Evolutionary conservation across 2,329 filamentous ascomycete species (phyloP).

Genomic region (Colletotrichum noveboracense): DNA sequence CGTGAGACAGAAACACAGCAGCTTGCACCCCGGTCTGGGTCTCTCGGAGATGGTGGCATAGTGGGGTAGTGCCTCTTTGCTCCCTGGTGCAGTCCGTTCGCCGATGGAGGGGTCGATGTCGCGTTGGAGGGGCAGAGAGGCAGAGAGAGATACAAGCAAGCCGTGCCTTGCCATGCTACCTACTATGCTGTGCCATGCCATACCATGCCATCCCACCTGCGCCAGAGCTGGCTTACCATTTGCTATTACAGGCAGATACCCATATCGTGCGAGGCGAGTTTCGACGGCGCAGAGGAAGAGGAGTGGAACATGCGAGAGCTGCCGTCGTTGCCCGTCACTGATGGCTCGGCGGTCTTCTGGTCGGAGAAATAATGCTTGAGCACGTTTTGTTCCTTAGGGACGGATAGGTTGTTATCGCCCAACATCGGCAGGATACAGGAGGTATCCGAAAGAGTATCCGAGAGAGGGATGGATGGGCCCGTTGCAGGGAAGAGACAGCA

Average conservation of each 20-base stretch:
- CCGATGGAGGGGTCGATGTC: constrained; percentile 12
- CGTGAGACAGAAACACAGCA: constrained; percentile 2
- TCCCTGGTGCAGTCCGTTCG: not conserved
- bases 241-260: constrained; percentile 24
- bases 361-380: not conserved
- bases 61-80: constrained; percentile 23
- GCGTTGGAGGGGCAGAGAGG: constrained; percentile 13
- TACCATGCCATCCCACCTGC: constrained; percentile 27
- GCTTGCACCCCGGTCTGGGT: constrained; percentile 4
- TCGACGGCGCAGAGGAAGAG: not conserved
- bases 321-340: not conserved
- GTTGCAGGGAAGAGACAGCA: not conserved
- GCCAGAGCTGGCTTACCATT: constrained; percentile 28
- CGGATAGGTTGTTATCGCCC: not conserved
- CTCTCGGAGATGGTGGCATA: constrained; percentile 21
- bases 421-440: not conserved
- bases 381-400: not conserved
- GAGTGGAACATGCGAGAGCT: not conserved
- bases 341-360: not conserved
- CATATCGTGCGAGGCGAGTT: constrained; percentile 3
- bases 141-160: not conserved
- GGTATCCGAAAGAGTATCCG: not conserved
- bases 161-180: constrained; percentile 23
- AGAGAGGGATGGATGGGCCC: not conserved
- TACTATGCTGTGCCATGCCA: not conserved